Evolutionary conservation across 1,284 basidiomycete genomes (phyloP), one percentile per base, ranked within the genome.

Genomic region (Exobasidium cylindrosporum): DNA sequence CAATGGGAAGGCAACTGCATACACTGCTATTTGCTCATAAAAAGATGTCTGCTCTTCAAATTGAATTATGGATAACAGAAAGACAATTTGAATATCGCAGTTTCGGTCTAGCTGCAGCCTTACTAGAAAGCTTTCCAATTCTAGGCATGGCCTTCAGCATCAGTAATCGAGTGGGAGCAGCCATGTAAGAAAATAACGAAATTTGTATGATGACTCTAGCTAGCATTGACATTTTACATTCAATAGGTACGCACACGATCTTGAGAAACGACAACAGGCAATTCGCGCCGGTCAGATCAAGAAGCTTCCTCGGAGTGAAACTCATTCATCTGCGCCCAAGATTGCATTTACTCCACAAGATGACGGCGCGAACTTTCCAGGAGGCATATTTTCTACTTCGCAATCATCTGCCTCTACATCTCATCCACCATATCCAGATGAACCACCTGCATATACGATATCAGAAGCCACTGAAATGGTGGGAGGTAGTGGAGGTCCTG

Each of bases 91-190:
- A 66, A 6, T 78, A 78, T 54, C 68, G 72, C 1, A 32, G 66
- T 10, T 79, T 77, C 52, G 78, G 78, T 7, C 71, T 78, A 28
- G 55, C 58, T 0, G 77, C 75, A 2, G 67, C 70, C 2, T 58
- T 77, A 7, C 63, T 77, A 49, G 78, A 79, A 63, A 64, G 68
- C 30, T 61, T 79, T 21, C 78, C 78, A 0, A 47, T 79, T 7
- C 23, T 70, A 11, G 78, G 78, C 26, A 57, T 79, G 10, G 53
- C 72, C 10, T 76, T 79, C 45, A 69, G 64, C 40, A 67, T 79
- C 52, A 73, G 70, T 24, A 79, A 79, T 61, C 72, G 70, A 2
- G 77, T 79, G 60, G 78, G 78, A 5, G 78, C 78, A 1, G 78
- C 77, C 17, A 63, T 65, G 57, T 40, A 17, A 40, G 35, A 10